Evolutionary conservation across 148 eudicot genomes (phyloP), one percentile per base, ranked within the genome.

Genomic region (Camellia sinensis): DNA sequence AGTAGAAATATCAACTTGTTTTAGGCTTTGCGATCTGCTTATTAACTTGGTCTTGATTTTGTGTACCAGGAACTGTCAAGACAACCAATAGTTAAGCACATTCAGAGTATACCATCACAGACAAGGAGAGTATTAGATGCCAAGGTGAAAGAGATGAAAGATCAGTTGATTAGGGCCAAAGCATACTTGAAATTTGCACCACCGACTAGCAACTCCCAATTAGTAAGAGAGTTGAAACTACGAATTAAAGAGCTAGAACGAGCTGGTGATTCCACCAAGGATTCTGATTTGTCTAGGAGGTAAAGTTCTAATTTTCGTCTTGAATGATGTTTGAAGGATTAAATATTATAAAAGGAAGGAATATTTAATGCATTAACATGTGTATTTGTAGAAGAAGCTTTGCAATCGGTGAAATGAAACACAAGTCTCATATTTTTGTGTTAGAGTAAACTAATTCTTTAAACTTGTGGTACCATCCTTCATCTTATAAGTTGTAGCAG

Each of bases 141-240:
- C 82, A 96, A 83, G 83, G 74, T 96, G 19, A 89, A 88, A 83
- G 90, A 89, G 85, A 91, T 94, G 88, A 94, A 87, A 83, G 98
- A 94, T 81, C 97, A 96, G 82, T 76, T 96, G 85, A 84, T 96
- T 80, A 91, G 98, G 89, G 99, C 99, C 75, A 92, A 78, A 85
- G 93, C 85, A 40, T 96, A 92, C 85, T 80, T 96, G 88, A 91
- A 82, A 80, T 90, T 94, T 82, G 87, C 90, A 65, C 87, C 91
- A 29, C 66, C 88, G 62, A 67, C 74, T 63, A 80, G 90, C 84
- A 89, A 90, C 82, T 82, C 90, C 70, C 94, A 91, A 75, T 81
- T 93, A 85, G 92, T 89, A 56, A 93, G 89, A 81, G 99, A 94
- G 86, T 85, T 96, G 90, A 92, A 84, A 81, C 73, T 80, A 40